Percentiles rank a stretch among this genome's conserved stretches.
These are phyloP conservation scores for Rhizopogon roseolus DNA, from an alignment of 768 basidiomycete genomes.

Conservation along the genomic window DNA sequence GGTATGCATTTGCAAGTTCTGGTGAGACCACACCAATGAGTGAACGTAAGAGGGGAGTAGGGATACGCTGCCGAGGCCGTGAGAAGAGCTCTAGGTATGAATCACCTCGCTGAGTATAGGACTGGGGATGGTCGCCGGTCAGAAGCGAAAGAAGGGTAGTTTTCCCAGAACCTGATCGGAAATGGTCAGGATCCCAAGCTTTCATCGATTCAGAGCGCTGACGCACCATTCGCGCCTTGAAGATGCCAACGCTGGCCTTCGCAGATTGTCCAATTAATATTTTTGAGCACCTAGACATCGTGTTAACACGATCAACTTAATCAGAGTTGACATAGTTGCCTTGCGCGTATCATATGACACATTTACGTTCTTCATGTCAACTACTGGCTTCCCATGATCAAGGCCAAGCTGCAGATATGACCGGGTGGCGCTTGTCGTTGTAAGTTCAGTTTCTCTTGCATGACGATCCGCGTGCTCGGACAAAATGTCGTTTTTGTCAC, in stretches of 20 bases:
- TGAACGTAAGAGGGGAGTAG: conserved; percentile 63
- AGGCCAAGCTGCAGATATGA: not conserved
- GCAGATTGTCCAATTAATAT: conserved; percentile 78
- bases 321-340: conserved; percentile 28
- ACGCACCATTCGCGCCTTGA: conserved; percentile 78
- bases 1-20: conserved; percentile 90
- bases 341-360: conserved; percentile 66
- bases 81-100: conserved; percentile 54
- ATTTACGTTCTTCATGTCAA: conserved; percentile 60
- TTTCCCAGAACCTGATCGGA: conserved; percentile 77
- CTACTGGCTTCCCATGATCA: conserved; percentile 36
- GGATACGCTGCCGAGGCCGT: conserved; percentile 54
- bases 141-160: conserved; percentile 88
- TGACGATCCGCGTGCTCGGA: conserved; percentile 15
- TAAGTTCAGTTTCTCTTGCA: not conserved
- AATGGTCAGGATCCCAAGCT: not conserved
- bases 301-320: not conserved
- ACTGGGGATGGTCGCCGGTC: conserved; percentile 94
- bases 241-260: conserved; percentile 89
- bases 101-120: conserved; percentile 62
- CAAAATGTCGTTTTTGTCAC: conserved; percentile 44
- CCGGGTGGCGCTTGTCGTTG: not conserved
- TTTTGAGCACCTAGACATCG: conserved; percentile 55
- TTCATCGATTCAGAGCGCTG: not conserved
- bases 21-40: conserved; percentile 81